These are phyloP conservation scores for Bidens hawaiensis DNA, from an alignment of 140 eudicot species.

Conservation along the genomic window DNA sequence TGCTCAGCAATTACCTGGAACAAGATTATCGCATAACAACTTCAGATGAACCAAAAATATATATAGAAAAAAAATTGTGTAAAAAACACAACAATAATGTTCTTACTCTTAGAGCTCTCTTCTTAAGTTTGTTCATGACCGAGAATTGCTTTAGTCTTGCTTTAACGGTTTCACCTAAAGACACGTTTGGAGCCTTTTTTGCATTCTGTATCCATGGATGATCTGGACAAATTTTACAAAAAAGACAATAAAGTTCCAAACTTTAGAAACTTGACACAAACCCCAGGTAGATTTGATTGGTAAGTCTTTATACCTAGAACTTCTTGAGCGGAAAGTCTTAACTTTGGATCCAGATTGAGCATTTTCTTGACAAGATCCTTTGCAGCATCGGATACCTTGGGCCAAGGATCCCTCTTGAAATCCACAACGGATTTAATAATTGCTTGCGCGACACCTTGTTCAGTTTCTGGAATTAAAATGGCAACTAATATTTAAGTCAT, in stretches of 20 bases:
- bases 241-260: neutral
- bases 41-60: neutral
- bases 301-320: slow-evolving; percentile 60
- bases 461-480: slow-evolving; percentile 58
- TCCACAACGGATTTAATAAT: slow-evolving; percentile 84
- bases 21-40: neutral
- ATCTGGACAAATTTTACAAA: slow-evolving; percentile 35
- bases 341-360: slow-evolving; percentile 88
- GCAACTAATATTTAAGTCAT: neutral
- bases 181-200: slow-evolving; percentile 93
- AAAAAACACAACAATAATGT: too few species aligned
- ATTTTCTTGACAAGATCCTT: slow-evolving; percentile 92
- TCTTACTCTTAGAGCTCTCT: slow-evolving; percentile 82
- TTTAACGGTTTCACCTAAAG: slow-evolving; percentile 93
- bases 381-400: slow-evolving; percentile 89
- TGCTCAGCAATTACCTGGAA: slow-evolving; percentile 98
- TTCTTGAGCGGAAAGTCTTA: slow-evolving; percentile 84
- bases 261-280: neutral
- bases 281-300: neutral
- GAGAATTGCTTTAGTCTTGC: slow-evolving; percentile 93
- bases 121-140: slow-evolving; percentile 95
- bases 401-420: slow-evolving; percentile 97
- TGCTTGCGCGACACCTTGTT: slow-evolving; percentile 98
- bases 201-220: slow-evolving; percentile 97
- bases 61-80: too few species aligned